Evolutionary conservation across 2,329 filamentous ascomycete genomes (phyloP), one percentile per base, ranked within the genome.

Genomic region (Fusarium setosum): DNA sequence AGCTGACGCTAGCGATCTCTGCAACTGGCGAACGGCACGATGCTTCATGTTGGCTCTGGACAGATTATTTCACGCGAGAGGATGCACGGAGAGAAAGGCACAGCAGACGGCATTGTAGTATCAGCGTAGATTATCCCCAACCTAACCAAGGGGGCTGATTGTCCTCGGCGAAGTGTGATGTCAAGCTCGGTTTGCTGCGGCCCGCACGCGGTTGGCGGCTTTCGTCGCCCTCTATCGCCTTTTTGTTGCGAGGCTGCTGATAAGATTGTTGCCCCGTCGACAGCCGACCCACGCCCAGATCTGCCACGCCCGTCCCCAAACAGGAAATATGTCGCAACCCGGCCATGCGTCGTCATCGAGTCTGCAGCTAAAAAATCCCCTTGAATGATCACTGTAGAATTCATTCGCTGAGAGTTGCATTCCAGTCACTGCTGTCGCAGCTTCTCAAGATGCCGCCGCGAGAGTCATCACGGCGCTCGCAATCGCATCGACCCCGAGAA

Each of bases 211-310:
- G 71, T 67, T 60, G 65, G 50, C 70, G 67, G 73, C 68, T 70
- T 69, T 67, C 61, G 50, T 68, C 69, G 70, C 64, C 45, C 54
- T 63, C 44, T 56, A 58, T 56, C 55, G 58, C 57, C 55, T 59
- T 52, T 48, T 38, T 23, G 15, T 4, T 5, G 23, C 8, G 40
- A n/a, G 40, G 32, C 59, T 63, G 59, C 52, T 50, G 74, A 76
- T 74, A 68, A 74, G 78, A 79, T 78, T 70, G 80, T 82, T 82
- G 78, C 75, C 75, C 64, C 49, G 79, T 65, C 80, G 80, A 82
- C 80, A 63, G 15, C 53, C 56, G 61, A 48, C 42, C 13, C 10
- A n/a, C 31, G 56, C 61, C 54, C 56, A 68, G 54, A 40, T 38
- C 18, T 32, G 60, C 63, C 71, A 69, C 69, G 63, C 47, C 40